Conservation (phyloP, 108 stramenopile species). For the Stephanodiscus triporus region DNA sequence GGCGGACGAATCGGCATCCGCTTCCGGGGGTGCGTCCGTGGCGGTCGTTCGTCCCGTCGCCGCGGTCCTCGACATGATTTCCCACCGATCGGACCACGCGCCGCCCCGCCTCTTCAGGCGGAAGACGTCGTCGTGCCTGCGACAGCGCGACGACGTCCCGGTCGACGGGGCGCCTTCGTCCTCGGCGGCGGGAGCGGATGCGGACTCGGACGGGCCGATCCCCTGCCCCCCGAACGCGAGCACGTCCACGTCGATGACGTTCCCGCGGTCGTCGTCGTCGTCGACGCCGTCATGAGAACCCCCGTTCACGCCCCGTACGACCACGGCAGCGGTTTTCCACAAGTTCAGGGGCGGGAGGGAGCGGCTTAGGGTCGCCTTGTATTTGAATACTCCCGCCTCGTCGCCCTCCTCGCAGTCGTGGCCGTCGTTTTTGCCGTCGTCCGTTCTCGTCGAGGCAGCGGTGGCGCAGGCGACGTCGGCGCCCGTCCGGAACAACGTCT, state of each 20-base stretch:
- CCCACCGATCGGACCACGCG: constrained; percentile 46
- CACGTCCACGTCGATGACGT: constrained; percentile 38
- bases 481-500: constrained; percentile 16
- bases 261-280: neutral
- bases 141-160: constrained; percentile 11
- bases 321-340: constrained; percentile 70
- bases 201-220: constrained; percentile 50
- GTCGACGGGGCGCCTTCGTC: neutral
- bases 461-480: no score
- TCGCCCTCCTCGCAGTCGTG: neutral
- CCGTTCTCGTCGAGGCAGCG: neutral
- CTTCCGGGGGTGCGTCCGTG: neutral
- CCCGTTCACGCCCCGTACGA: constrained; percentile 26
- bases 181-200: neutral
- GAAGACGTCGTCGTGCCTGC: constrained; percentile 48
- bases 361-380: constrained; percentile 15
- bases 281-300: no score
- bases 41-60: neutral
- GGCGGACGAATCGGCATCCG: neutral
- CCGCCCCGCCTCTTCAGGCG: constrained; percentile 32
- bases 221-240: constrained; percentile 84
- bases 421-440: no score
- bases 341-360: constrained; percentile 63
- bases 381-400: constrained; percentile 20
- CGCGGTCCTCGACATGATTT: neutral